Conservation (phyloP, 306 rosid genomes). For the Pyrus bretschneideri region DNA sequence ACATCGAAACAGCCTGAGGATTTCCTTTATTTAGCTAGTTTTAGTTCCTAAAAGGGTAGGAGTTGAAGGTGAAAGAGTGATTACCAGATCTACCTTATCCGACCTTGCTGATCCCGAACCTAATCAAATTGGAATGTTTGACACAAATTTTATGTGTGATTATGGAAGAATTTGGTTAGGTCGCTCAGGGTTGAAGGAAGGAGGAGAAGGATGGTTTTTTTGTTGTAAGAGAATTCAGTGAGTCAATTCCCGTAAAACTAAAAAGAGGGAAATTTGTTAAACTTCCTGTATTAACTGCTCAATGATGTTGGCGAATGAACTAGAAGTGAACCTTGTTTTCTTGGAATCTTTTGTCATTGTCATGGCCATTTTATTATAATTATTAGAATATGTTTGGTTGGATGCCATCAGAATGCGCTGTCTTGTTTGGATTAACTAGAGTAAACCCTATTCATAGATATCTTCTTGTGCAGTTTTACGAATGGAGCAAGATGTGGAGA, state of each 20-base stretch:
- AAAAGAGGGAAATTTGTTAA: background rate
- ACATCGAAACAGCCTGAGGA: background rate
- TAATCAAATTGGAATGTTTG: background rate
- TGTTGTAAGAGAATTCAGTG: background rate
- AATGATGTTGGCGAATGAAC: background rate
- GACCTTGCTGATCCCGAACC: background rate
- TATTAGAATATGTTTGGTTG: background rate
- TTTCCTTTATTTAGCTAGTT: background rate
- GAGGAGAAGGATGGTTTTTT: background rate
- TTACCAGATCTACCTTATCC: background rate
- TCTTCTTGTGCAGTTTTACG: constrained; percentile 60
- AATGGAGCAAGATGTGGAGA: constrained; percentile 95
- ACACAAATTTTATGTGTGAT: background rate
- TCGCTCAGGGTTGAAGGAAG: background rate
- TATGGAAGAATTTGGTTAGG: background rate
- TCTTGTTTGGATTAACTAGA: background rate
- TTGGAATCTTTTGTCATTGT: background rate
- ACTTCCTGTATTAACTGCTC: background rate
- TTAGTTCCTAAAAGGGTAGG: background rate
- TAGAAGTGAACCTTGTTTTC: background rate
- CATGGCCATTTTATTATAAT: background rate
- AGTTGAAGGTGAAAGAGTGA: background rate
- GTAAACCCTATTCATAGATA: constrained; percentile 3
- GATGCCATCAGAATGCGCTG: background rate
- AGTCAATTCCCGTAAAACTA: background rate